Evolutionary conservation across 2,329 filamentous ascomycete species (phyloP).

Genomic region (Annulohypoxylon truncatum): DNA sequence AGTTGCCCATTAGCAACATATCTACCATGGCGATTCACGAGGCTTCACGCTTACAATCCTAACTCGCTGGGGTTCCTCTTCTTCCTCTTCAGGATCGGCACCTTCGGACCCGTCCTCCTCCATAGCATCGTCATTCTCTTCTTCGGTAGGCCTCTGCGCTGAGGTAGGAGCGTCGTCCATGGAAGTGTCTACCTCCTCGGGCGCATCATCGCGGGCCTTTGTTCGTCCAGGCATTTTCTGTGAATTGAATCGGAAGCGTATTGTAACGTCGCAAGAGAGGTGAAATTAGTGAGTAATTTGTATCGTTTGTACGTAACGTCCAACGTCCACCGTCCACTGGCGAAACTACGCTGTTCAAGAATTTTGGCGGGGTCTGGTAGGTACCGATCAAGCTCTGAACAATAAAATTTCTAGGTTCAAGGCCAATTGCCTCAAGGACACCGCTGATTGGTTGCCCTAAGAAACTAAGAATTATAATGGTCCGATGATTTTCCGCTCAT

Average conservation of each 20-base stretch:
- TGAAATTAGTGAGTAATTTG: not conserved
- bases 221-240: conserved; percentile 44
- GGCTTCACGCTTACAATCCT: conserved; percentile 64
- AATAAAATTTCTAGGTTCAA: conserved; percentile 26
- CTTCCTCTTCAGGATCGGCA: conserved; percentile 60
- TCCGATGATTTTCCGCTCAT: conserved; percentile 25
- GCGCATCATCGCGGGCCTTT: conserved; percentile 30
- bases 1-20: conserved; percentile 8
- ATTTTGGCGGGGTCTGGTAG: conserved; percentile 33
- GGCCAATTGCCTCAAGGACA: not conserved
- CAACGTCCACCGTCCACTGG: too few species aligned
- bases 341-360: conserved; percentile 24
- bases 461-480: not conserved
- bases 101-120: conserved; percentile 52
- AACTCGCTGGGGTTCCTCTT: conserved; percentile 68
- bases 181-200: conserved; percentile 44
- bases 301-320: not conserved
- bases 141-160: conserved; percentile 57
- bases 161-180: conserved; percentile 50
- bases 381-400: conserved; percentile 20
- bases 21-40: conserved; percentile 25
- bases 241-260: not conserved
- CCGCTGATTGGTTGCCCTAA: conserved; percentile 18
- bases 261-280: not conserved
- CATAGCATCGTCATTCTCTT: conserved; percentile 53